Evolutionary conservation across 2,329 filamentous ascomycete genomes (phyloP).

Genomic region (Trichothecium sympodiale): DNA sequence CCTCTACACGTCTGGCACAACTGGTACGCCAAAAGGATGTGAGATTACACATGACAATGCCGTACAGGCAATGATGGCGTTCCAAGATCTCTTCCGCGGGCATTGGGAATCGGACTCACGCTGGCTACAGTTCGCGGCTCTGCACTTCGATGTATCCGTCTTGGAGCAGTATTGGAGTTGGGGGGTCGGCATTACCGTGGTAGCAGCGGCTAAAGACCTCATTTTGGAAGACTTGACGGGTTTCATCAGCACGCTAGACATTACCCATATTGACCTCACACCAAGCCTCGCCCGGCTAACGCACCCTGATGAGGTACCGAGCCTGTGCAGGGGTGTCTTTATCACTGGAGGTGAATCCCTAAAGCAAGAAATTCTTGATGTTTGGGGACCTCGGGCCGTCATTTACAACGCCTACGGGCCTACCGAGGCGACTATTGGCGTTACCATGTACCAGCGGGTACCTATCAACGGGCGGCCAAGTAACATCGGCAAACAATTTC

Average conservation of each 20-base stretch:
- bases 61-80: constrained; percentile 81
- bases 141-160: constrained; percentile 90
- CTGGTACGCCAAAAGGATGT: constrained; percentile 78
- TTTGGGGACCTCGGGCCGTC: constrained; percentile 67
- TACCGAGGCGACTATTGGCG: constrained; percentile 86
- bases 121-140: constrained; percentile 88
- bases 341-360: constrained; percentile 86
- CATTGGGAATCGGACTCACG: constrained; percentile 65
- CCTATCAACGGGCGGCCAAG: constrained; percentile 67
- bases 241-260: constrained; percentile 58
- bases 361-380: constrained; percentile 79
- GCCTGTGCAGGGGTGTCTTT: constrained; percentile 71
- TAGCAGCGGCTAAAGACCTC: constrained; percentile 71
- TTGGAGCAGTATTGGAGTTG: constrained; percentile 94
- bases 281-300: constrained; percentile 74
- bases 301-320: constrained; percentile 70
- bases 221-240: constrained; percentile 73
- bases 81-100: constrained; percentile 63
- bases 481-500: constrained; percentile 80
- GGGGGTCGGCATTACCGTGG: constrained; percentile 78
- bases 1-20: constrained; percentile 80
- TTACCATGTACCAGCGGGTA: constrained; percentile 80
- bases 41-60: constrained; percentile 82
- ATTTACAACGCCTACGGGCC: constrained; percentile 92
- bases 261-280: constrained; percentile 88